Evolutionary conservation across 2,329 filamentous ascomycete species (phyloP), one percentile per base, ranked within the genome.

Genomic region (Alternaria tenuissima): DNA sequence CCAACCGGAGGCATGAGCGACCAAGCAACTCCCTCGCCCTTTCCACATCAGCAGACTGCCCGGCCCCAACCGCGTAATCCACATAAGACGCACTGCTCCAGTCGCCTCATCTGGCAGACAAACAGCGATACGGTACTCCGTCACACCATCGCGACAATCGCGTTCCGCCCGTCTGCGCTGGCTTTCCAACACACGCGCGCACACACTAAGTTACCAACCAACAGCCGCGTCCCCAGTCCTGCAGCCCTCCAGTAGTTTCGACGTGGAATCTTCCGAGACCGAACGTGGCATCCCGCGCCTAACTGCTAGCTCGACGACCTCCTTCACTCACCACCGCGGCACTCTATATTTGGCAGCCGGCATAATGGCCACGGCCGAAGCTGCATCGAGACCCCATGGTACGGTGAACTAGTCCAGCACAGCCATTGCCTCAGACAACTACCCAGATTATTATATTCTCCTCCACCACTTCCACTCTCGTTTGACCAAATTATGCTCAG

Each of bases 361-460:
- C 55, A 64, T 60, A 59, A 83, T 82, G 81, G 81, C 81, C 53
- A 79, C 80, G 60, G 77, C 81, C 62, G 80, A 82, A 70, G 72
- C 81, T 63, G 78, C 79, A 36, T 70, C 78, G 63, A 76, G 77
- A 63, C 77, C 80, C 51, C 80, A 78, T 75, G 81, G 81, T 81
- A 77, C 59, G 79, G 68, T 38, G 22, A 51, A 59, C 53, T 62
- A 63, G 56, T 44, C 62, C 63, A 64, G 70, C 67, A 73, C 69
- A 66, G 62, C 67, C 65, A 66, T 64, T 68, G 57, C 58, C 63
- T 56, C 61, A 39, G 46, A 26, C 42, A 43, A 20, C 18, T 28
- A 18, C 44, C 57, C 38, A 52, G 28, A 52, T 26, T 7, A 22
- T 12, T 41, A 41, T 14, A 36, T 20, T n/a, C 55, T 14, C 49